Conservation (phyloP, 768 basidiomycete species). For the Auricularia heimuer region DNA sequence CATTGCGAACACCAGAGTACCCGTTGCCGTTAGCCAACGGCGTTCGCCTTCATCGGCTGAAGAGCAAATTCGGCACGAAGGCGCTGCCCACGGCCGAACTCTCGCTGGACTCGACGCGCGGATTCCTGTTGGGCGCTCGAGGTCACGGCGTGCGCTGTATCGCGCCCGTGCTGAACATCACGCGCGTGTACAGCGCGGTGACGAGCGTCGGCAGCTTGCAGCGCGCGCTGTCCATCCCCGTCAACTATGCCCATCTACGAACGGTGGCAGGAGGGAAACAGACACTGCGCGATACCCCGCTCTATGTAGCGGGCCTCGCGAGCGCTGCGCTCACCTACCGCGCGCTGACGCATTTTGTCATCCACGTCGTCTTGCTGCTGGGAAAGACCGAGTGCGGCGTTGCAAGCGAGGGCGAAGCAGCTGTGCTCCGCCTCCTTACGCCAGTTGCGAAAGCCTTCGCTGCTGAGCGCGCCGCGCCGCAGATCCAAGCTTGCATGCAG, state of each 20-base stretch:
- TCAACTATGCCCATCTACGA: conserved; percentile 52
- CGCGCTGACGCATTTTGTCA: conserved; percentile 51
- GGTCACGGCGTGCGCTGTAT: conserved; percentile 59
- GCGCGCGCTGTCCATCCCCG: conserved; percentile 55
- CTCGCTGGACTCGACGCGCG: conserved; percentile 46
- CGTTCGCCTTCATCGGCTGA: conserved; percentile 60
- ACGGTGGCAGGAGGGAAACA: conserved; percentile 40
- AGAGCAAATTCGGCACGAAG: conserved; percentile 71
- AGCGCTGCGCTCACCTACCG: conserved; percentile 52
- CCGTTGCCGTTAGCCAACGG: conserved; percentile 45
- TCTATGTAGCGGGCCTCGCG: conserved; percentile 60
- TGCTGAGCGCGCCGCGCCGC: conserved; percentile 49
- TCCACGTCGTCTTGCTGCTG: conserved; percentile 48
- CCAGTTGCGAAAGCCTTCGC: conserved; percentile 63
- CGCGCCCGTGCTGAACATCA: conserved; percentile 66
- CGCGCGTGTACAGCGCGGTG: conserved; percentile 57
- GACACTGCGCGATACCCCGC: conserved; percentile 42
- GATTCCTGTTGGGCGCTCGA: conserved; percentile 48
- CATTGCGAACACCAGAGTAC: conserved; percentile 26
- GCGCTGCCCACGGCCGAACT: conserved; percentile 70
- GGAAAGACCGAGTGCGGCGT: conserved; percentile 52
- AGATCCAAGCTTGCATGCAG: conserved; percentile 68
- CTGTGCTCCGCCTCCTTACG: conserved; percentile 51
- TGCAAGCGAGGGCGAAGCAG: conserved; percentile 39
- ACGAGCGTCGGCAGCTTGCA: conserved; percentile 46